Conservation (phyloP, 2,329 filamentous ascomycete genomes). For the Exophiala sideris region DNA sequence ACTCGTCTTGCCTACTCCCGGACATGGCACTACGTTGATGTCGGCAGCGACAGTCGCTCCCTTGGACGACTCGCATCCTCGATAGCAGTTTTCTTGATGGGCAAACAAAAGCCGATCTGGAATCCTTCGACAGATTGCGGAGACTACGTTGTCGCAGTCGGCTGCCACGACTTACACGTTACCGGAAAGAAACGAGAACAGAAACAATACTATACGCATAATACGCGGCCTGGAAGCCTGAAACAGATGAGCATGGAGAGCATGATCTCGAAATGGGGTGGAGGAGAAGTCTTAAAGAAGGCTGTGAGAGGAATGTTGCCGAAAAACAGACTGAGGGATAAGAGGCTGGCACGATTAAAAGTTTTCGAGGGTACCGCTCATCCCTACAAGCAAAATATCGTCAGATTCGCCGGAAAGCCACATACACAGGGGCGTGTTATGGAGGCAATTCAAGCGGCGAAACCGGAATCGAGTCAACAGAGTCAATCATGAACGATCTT, state of each 20-base stretch:
- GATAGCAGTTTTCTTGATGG: slow-evolving; percentile 58
- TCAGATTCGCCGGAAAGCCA: slow-evolving; percentile 64
- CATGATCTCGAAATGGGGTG: slow-evolving; percentile 91
- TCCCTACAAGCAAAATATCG: slow-evolving; percentile 85
- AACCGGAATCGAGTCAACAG: slow-evolving; percentile 4
- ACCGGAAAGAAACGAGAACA: slow-evolving; percentile 91
- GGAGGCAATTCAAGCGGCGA: slow-evolving; percentile 21
- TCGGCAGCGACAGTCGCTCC: slow-evolving; percentile 54
- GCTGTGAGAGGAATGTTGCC: slow-evolving; percentile 97
- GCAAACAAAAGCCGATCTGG: slow-evolving; percentile 98
- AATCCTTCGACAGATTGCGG: slow-evolving; percentile 97
- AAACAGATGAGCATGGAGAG: slow-evolving; percentile 90
- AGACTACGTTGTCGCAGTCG: slow-evolving; percentile 94
- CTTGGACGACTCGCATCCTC: slow-evolving; percentile 46
- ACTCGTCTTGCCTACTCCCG: slow-evolving; percentile 95
- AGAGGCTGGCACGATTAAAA: slow-evolving; percentile 83
- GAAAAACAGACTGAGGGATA: slow-evolving; percentile 89
- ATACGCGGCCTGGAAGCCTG: slow-evolving; percentile 81
- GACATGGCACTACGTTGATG: slow-evolving; percentile 87
- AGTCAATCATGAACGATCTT: no score
- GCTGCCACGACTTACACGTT: slow-evolving; percentile 79
- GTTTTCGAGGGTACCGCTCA: slow-evolving; percentile 91
- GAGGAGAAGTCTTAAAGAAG: slow-evolving; percentile 82
- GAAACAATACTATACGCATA: slow-evolving; percentile 95
- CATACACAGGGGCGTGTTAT: slow-evolving; percentile 15